Percentiles rank a stretch among this genome's conserved stretches.
phyloP scores from a whole-genome alignment of 176 grass and related monocot genomes.

The Aegilops longissima region DNA sequence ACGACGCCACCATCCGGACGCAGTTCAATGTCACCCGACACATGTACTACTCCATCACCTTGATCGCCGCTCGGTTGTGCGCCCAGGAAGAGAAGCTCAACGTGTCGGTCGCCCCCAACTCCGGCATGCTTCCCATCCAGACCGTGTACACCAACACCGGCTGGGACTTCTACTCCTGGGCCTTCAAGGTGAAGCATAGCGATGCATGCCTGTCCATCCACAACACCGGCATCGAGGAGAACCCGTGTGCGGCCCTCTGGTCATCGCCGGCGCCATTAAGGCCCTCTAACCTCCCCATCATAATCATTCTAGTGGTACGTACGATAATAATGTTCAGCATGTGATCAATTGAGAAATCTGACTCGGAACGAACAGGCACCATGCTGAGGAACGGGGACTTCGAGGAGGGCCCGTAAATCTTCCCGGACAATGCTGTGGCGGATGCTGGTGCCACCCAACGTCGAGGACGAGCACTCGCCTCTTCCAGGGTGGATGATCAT shows the following conservation, averaged over 20 bases:
- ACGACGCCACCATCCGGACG: too few relatives aligned
- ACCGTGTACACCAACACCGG: conserved; percentile 49
- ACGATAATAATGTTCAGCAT: too few relatives aligned
- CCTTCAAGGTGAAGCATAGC: conserved; percentile 28
- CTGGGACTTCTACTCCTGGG: conserved; percentile 58
- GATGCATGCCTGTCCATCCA: conserved; percentile 39
- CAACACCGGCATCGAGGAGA: conserved; percentile 50
- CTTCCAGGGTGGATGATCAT: conserved; percentile 16
- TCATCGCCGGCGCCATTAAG: conserved; percentile 44
- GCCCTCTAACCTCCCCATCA: neutral
- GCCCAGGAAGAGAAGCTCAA: conserved; percentile 54
- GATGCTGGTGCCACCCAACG: too few relatives aligned
- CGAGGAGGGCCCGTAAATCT: neutral
- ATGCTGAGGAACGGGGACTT: neutral
- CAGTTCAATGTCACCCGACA: too few relatives aligned
- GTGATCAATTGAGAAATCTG: too few relatives aligned
- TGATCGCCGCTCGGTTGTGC: conserved; percentile 53
- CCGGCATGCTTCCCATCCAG: conserved; percentile 45
- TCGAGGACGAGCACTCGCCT: too few relatives aligned
- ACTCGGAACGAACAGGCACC: neutral
- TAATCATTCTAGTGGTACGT: too few relatives aligned
- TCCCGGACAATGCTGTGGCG: too few relatives aligned
- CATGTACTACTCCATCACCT: neutral
- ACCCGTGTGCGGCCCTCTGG: conserved; percentile 52
- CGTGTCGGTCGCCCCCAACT: conserved; percentile 43